Percentiles rank a stretch among this genome's conserved stretches.
Conservation (phyloP, 2,329 filamentous ascomycete genomes). For the Aspergillus vadensis region DNA sequence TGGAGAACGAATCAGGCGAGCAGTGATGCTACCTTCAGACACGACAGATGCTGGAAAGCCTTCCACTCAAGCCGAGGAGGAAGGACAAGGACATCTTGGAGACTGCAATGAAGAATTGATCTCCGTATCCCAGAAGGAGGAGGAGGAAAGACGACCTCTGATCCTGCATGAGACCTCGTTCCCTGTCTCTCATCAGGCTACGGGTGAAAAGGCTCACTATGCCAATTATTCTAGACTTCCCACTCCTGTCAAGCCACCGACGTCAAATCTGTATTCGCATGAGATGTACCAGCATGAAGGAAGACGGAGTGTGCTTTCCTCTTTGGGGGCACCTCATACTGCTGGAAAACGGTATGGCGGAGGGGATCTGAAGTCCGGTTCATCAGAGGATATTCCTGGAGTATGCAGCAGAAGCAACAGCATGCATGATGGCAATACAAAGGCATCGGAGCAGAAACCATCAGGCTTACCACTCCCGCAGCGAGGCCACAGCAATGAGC, state of each 20-base stretch:
- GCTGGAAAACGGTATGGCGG: not conserved
- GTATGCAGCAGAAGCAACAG: not conserved
- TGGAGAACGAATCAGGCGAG: not conserved
- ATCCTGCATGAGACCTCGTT: not conserved
- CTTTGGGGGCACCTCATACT: slow-evolving; percentile 8
- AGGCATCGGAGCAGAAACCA: not conserved
- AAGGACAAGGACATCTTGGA: not conserved
- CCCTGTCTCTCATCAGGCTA: slow-evolving; percentile 8
- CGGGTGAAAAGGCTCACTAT: not conserved
- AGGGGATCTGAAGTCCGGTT: too few species aligned
- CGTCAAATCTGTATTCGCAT: slow-evolving; percentile 16
- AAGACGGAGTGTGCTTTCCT: slow-evolving; percentile 18
- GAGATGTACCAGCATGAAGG: slow-evolving; percentile 18
- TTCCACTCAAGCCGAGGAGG: not conserved
- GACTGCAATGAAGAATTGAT: not conserved
- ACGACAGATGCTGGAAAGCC: not conserved
- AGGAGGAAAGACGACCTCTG: not conserved
- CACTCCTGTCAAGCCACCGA: slow-evolving; percentile 14
- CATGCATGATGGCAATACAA: not conserved
- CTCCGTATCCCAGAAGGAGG: not conserved
- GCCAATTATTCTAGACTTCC: slow-evolving; percentile 16
- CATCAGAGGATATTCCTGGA: not conserved
- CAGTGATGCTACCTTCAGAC: not conserved
- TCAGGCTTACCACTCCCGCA: not conserved
- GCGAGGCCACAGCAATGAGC: not conserved